phyloP scores from a whole-genome alignment of 805 yeast species.

The Nematodospora valgi region DNA sequence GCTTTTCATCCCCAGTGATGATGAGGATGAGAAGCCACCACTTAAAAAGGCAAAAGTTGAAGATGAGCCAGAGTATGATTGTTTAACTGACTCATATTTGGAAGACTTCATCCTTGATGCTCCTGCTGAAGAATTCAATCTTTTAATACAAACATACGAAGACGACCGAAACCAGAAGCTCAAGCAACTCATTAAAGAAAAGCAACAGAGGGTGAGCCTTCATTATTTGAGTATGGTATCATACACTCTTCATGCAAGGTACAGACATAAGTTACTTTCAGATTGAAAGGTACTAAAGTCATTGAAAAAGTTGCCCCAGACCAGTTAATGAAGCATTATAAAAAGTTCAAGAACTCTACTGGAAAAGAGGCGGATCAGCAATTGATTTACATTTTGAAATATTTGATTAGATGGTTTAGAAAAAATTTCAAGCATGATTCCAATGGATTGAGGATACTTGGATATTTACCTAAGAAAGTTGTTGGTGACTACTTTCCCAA shows the following conservation, averaged over 20 bases:
- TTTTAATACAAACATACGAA: not conserved
- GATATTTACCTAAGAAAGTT: constrained; percentile 17
- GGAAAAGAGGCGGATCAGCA: constrained; percentile 12
- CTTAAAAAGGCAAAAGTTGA: constrained; percentile 2
- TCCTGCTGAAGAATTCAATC: not conserved
- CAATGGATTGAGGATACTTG: constrained; percentile 29
- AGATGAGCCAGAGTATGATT: not conserved
- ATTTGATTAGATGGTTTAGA: constrained; percentile 32
- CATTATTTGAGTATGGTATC: constrained; percentile 22
- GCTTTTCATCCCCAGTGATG: constrained; percentile 6
- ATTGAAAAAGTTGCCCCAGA: constrained; percentile 25
- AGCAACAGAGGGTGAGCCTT: constrained; percentile 9
- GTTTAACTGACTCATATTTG: constrained; percentile 14
- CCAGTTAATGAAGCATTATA: constrained; percentile 14
- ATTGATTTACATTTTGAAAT: constrained; percentile 27
- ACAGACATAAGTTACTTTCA: constrained; percentile 20
- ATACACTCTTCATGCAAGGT: constrained; percentile 19
- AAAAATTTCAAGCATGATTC: constrained; percentile 25
- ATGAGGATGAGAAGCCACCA: constrained; percentile 3
- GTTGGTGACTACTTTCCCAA: constrained; percentile 19
- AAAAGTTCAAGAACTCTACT: constrained; percentile 12
- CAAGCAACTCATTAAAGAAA: constrained; percentile 7
- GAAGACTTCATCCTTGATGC: constrained; percentile 14
- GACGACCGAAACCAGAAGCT: constrained; percentile 1
- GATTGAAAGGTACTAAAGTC: constrained; percentile 15